Evolutionary conservation across 305 asterid species (phyloP).

Genomic region (Solanum aculeatissimum): DNA sequence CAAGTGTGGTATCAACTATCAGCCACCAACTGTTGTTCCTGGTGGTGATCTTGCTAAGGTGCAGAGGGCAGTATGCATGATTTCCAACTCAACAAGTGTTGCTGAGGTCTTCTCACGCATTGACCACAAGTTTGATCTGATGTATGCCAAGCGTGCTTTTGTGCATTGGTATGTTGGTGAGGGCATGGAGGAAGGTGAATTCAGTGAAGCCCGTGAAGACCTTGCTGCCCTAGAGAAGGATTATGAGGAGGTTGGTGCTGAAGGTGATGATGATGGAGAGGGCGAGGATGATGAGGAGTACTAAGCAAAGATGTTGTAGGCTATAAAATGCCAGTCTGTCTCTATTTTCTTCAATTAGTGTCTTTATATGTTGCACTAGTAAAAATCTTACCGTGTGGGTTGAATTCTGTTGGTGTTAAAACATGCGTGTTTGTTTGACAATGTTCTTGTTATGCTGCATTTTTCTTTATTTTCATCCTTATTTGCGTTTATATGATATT

Average conservation of each 20-base stretch:
- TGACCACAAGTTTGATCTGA: conserved; percentile 32
- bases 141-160: conserved; percentile 28
- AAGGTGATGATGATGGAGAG: conserved; percentile 11
- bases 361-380: background rate
- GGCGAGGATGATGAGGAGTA: conserved; percentile 19
- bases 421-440: background rate
- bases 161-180: conserved; percentile 35
- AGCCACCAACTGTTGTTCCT: conserved; percentile 28
- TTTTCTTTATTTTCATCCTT: background rate
- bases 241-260: conserved; percentile 32
- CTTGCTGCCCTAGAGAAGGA: conserved; percentile 34
- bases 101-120: conserved; percentile 33
- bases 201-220: conserved; percentile 26
- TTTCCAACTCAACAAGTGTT: conserved; percentile 27
- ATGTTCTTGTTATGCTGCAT: background rate
- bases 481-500: background rate
- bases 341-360: background rate
- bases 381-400: background rate
- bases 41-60: conserved; percentile 31
- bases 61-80: conserved; percentile 30
- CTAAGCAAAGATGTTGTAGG: background rate
- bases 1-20: conserved; percentile 33
- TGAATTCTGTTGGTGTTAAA: background rate
- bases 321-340: background rate
- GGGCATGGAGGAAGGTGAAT: conserved; percentile 37